Evolutionary conservation across 2,329 filamentous ascomycete genomes (phyloP).

Genomic region (Byssoonygena ceratinophila): DNA sequence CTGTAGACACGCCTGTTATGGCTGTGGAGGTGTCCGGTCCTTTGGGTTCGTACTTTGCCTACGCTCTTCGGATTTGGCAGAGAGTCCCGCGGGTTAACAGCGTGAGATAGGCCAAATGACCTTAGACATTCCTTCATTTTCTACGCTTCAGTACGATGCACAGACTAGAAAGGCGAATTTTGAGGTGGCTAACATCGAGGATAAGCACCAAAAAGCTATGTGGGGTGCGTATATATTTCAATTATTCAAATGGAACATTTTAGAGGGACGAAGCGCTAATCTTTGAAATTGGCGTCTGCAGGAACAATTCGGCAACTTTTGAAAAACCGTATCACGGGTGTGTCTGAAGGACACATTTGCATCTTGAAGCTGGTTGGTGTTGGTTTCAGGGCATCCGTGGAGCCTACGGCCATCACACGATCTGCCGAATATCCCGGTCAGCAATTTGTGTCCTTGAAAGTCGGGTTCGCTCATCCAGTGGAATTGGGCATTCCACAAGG

Average conservation of each 20-base stretch:
- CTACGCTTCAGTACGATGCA: conserved; percentile 59
- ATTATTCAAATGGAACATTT: background rate
- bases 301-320: conserved; percentile 85
- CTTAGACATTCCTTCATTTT: conserved; percentile 67
- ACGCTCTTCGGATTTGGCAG: background rate
- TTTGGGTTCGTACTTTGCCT: conserved; percentile 47
- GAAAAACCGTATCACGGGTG: conserved; percentile 80
- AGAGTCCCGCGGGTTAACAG: conserved; percentile 17
- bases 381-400: conserved; percentile 82
- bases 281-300: conserved; percentile 31
- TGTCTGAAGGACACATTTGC: conserved; percentile 91
- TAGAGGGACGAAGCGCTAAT: background rate
- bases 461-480: conserved; percentile 92
- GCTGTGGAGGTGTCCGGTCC: conserved; percentile 67
- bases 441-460: conserved; percentile 83
- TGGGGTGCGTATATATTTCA: conserved; percentile 58
- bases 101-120: conserved; percentile 55
- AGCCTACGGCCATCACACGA: conserved; percentile 60
- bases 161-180: conserved; percentile 55
- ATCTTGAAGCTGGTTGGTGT: conserved; percentile 90
- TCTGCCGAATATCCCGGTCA: conserved; percentile 63
- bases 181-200: conserved; percentile 55
- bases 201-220: conserved; percentile 78
- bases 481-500: conserved; percentile 75
- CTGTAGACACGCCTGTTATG: conserved; percentile 52